These are phyloP conservation scores for Hyaloscypha bicolor DNA, from an alignment of 495 filamentous ascomycete species.

Conservation along the genomic window DNA sequence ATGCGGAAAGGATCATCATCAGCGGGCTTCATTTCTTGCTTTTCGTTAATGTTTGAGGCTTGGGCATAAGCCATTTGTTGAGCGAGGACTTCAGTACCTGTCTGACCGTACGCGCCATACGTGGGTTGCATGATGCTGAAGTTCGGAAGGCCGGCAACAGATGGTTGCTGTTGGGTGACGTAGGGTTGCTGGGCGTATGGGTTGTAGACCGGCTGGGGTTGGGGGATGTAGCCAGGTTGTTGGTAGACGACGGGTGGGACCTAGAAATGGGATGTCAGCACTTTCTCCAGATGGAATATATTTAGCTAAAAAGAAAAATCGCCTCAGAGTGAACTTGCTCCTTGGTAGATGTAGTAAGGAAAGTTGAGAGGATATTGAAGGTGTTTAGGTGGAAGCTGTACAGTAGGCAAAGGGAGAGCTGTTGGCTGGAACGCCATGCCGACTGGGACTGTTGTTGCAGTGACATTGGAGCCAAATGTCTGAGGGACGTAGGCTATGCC, in stretches of 20 bases:
- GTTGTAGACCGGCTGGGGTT: conserved; percentile 3
- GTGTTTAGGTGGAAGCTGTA: background rate
- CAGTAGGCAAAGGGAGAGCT: conserved; percentile 7
- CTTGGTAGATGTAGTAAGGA: conserved; percentile 8
- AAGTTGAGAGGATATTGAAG: conserved; percentile 8
- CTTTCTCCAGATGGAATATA: background rate
- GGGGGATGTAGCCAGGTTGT: conserved; percentile 3
- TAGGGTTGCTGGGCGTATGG: conserved; percentile 10
- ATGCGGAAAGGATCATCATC: conserved; percentile 52
- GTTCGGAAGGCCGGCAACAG: conserved; percentile 8
- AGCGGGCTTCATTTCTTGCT: conserved; percentile 53
- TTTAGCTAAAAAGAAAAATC: background rate
- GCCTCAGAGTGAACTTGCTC: conserved; percentile 3
- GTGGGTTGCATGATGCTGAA: conserved; percentile 25
- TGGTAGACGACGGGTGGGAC: conserved; percentile 6
- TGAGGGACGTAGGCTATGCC: conserved; percentile 21
- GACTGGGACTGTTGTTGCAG: conserved; percentile 1
- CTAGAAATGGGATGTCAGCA: conserved; percentile 5
- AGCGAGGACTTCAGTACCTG: conserved; percentile 21
- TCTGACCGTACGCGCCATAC: conserved; percentile 20
- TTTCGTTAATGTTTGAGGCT: conserved; percentile 43
- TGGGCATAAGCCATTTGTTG: conserved; percentile 35
- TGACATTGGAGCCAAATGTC: background rate
- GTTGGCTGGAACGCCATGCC: conserved; percentile 8
- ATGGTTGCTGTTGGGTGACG: conserved; percentile 18